Evolutionary conservation across 495 filamentous ascomycete genomes (phyloP), one percentile per base, ranked within the genome.

Genomic region (Extremus antarcticus): DNA sequence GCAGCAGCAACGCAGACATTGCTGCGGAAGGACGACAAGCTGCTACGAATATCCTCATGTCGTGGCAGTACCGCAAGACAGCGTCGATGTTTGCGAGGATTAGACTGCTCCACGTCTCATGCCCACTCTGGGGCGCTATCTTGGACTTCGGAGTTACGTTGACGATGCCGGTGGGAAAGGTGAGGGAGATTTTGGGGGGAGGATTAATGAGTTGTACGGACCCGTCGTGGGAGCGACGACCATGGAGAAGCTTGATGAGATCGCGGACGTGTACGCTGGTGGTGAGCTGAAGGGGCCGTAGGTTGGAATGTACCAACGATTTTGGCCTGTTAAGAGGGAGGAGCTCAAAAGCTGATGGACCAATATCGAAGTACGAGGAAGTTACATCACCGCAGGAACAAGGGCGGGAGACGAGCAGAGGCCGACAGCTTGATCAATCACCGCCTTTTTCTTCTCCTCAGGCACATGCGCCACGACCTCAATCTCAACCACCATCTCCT

Each of bases 401-500:
- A n/a, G n/a, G n/a, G n/a, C n/a, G n/a, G n/a, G n/a, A n/a, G n/a
- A n/a, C n/a, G n/a, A n/a, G n/a, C n/a, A n/a, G n/a, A n/a, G n/a
- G n/a, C n/a, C n/a, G n/a, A n/a, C n/a, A n/a, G n/a, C n/a, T n/a
- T n/a, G n/a, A n/a, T n/a, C n/a, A n/a, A n/a, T n/a, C n/a, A n/a
- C n/a, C n/a, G n/a, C n/a, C n/a, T n/a, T n/a, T n/a, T n/a, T n/a
- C 29, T 35, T 7, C 29, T 35, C 46, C 39, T 53, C 17, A 3
- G 50, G 20, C 45, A 50, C 56, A 32, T 55, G 20, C 48, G 63
- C 63, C n/a, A 57, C 56, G 41, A 63, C 60, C 58, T 65, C 63
- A 50, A 63, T 60, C 57, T 65, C 63, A 19, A 65, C 48, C 49
- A 23, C 50, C 63, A 65, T 65, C 20, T 59, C 60, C 49, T 20